A percentile compares a stretch with the other conserved stretches of the same genome.
phyloP scores from a whole-genome alignment of 148 eudicot genomes.

The Arctostaphylos glauca region DNA sequence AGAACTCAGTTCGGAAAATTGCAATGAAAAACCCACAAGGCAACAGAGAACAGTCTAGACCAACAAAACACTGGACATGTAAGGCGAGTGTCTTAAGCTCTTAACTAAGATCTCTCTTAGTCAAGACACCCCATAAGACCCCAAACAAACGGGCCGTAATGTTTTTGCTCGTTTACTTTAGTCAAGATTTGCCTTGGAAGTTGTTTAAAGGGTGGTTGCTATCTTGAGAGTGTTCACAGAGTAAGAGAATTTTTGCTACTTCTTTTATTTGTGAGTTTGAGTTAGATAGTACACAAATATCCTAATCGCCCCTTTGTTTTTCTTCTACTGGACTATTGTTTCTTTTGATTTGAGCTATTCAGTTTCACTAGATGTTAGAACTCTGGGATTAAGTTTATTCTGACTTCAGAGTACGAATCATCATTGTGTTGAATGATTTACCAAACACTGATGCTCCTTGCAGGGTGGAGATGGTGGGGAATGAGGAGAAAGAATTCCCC shows the following conservation, averaged over 20 bases:
- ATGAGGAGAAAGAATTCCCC: neutral
- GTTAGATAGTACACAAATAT: neutral
- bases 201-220: neutral
- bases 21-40: too few species aligned
- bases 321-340: neutral
- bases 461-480: neutral
- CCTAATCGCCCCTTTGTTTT: neutral
- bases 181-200: neutral
- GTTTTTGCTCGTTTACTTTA: neutral
- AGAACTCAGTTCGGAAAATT: too few species aligned
- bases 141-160: too few species aligned
- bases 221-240: neutral
- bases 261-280: neutral
- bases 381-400: neutral
- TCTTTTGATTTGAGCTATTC: neutral
- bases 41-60: too few species aligned
- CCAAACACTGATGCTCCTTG: neutral
- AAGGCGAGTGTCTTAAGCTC: too few species aligned
- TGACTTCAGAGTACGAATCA: neutral
- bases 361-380: neutral
- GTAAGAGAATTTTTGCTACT: neutral
- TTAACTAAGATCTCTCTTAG: too few species aligned
- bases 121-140: too few species aligned
- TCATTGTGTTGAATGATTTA: neutral
- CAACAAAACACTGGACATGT: too few species aligned